phyloP scores from a whole-genome alignment of 768 basidiomycete genomes.

The Auricularia heimuer region DNA sequence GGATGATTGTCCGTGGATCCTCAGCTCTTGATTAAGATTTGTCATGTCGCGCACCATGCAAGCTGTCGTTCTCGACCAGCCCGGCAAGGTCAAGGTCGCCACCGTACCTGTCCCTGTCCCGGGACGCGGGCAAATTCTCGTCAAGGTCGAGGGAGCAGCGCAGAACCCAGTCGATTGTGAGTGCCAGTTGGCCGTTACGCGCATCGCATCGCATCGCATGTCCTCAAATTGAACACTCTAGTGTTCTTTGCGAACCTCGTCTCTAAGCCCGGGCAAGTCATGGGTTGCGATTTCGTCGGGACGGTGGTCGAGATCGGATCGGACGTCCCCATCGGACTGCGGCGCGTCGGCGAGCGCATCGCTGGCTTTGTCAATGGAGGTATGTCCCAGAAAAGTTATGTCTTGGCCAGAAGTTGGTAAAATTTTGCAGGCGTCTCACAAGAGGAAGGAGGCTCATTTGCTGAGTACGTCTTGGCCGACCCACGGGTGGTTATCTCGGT shows the following conservation, averaged over 20 bases:
- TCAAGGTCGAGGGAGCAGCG: slow-evolving; percentile 8
- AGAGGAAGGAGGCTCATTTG: slow-evolving; percentile 15
- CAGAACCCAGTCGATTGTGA: no score
- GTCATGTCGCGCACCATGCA: no score
- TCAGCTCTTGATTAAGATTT: no score
- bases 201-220: no score
- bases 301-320: slow-evolving; percentile 14
- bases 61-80: no score
- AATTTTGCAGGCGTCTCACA: background rate
- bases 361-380: slow-evolving; percentile 20
- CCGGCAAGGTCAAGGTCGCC: no score
- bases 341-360: slow-evolving; percentile 18
- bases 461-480: slow-evolving; percentile 18
- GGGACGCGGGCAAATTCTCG: slow-evolving; percentile 6
- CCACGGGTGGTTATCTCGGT: slow-evolving; percentile 15
- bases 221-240: background rate
- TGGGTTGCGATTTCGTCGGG: slow-evolving; percentile 20
- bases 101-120: slow-evolving; percentile 5
- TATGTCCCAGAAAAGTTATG: slow-evolving; percentile 2
- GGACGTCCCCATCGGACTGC: slow-evolving; percentile 9
- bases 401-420: background rate
- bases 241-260: background rate
- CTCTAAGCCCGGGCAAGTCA: slow-evolving; percentile 1
- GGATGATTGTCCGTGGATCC: no score
- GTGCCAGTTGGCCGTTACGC: no score